Evolutionary conservation across 805 yeast genomes (phyloP).

Genomic region (Lipomyces orientalis): DNA sequence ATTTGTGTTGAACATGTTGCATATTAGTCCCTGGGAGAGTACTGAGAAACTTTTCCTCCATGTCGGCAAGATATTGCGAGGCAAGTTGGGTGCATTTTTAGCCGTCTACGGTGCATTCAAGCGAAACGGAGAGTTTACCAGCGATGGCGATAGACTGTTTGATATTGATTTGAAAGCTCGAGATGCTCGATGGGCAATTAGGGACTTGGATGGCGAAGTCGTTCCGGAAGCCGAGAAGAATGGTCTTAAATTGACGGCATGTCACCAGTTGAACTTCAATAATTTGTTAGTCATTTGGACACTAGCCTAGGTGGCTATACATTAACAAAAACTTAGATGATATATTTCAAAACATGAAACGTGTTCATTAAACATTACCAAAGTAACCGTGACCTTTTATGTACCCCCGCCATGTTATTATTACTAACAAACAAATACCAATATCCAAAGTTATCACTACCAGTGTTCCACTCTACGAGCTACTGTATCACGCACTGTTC

Average conservation of each 20-base stretch:
- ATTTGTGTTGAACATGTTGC: conserved; percentile 33
- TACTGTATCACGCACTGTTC: conserved; percentile 3
- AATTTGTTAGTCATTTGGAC: conserved; percentile 32
- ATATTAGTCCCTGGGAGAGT: conserved; percentile 32
- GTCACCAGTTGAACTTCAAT: conserved; percentile 20
- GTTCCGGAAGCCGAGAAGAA: conserved; percentile 33
- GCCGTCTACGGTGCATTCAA: conserved; percentile 36
- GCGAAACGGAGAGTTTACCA: conserved; percentile 30
- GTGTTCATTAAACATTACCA: background rate
- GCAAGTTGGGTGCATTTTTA: conserved; percentile 16
- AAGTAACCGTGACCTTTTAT: background rate
- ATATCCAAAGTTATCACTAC: background rate
- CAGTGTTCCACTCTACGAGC: background rate
- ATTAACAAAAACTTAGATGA: background rate
- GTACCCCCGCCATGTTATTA: background rate
- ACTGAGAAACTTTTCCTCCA: conserved; percentile 23
- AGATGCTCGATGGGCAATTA: conserved; percentile 33
- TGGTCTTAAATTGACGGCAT: conserved; percentile 23
- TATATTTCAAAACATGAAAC: background rate
- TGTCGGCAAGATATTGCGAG: conserved; percentile 17
- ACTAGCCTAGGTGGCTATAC: conserved; percentile 1
- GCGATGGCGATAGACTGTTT: conserved; percentile 32
- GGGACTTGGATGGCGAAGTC: conserved; percentile 33
- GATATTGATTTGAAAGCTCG: conserved; percentile 28
- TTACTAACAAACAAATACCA: background rate